These are phyloP conservation scores for Nannochloropsis granulata DNA, from an alignment of 108 stramenopile genomes.

Conservation along the genomic window DNA sequence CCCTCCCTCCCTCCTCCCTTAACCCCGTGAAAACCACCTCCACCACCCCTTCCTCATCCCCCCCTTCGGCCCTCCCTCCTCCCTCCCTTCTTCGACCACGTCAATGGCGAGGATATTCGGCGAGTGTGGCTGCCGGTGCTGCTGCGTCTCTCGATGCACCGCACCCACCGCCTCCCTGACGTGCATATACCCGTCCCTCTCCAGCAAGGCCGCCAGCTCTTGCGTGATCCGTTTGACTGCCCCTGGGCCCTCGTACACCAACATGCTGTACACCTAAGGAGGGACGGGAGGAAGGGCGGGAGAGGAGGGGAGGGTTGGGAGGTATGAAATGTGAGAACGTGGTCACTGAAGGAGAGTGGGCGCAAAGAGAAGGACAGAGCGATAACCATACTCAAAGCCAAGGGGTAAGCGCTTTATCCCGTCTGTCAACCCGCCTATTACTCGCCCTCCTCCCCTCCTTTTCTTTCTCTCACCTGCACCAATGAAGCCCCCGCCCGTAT, in stretches of 20 bases:
- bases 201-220: constrained; percentile 28
- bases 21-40: background rate
- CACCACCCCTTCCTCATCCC: background rate
- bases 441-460: too few species aligned
- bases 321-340: background rate
- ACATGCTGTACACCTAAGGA: constrained; percentile 52
- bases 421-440: too few species aligned
- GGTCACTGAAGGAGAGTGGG: too few species aligned
- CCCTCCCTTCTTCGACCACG: background rate
- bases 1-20: background rate
- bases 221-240: constrained; percentile 38
- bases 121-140: background rate
- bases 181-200: constrained; percentile 17
- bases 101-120: background rate
- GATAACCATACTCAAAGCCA: background rate
- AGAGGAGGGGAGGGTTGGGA: background rate
- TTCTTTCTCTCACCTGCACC: constrained; percentile 42
- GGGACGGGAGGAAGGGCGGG: background rate
- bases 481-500: constrained; percentile 73
- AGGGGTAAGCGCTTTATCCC: too few species aligned
- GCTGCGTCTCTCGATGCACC: background rate
- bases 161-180: constrained; percentile 40
- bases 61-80: background rate
- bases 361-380: background rate
- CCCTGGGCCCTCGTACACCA: constrained; percentile 77